Conservation (phyloP, 768 basidiomycete genomes). For the Leccinum truebloodii region DNA sequence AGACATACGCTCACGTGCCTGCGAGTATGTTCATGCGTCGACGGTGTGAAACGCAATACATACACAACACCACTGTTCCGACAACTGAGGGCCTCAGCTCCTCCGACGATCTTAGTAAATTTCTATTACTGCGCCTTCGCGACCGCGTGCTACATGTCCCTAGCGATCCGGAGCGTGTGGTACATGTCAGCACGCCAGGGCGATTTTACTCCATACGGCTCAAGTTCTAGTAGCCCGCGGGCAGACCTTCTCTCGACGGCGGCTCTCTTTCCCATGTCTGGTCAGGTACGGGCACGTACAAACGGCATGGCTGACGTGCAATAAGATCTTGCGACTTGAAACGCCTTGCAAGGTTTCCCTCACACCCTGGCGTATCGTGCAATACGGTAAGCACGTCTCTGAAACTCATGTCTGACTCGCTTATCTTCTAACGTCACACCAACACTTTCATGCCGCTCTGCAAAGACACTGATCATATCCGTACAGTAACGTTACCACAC, state of each 20-base stretch:
- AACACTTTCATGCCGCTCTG: background rate
- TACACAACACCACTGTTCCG: background rate
- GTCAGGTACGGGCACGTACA: slow-evolving; percentile 5
- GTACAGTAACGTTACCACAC: background rate
- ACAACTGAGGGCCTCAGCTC: background rate
- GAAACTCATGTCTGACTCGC: slow-evolving; percentile 19
- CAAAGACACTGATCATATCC: background rate
- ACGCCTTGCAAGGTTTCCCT: background rate
- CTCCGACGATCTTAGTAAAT: background rate
- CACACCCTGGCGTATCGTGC: background rate
- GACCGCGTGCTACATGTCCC: background rate
- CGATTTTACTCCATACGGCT: background rate
- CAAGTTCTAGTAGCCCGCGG: background rate
- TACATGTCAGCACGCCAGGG: background rate
- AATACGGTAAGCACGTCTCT: background rate
- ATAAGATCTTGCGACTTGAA: slow-evolving; percentile 15
- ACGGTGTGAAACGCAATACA: background rate
- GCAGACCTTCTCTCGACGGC: background rate
- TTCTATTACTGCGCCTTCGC: background rate
- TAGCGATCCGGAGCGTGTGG: background rate
- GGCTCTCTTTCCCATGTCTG: background rate
- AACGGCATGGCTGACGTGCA: background rate
- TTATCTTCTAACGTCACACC: slow-evolving; percentile 18
- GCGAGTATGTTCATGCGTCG: background rate
- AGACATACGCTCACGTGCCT: slow-evolving; percentile 18